Conservation (phyloP, 2,329 filamentous ascomycete species). For the Chrysosporium queenslandicum region DNA sequence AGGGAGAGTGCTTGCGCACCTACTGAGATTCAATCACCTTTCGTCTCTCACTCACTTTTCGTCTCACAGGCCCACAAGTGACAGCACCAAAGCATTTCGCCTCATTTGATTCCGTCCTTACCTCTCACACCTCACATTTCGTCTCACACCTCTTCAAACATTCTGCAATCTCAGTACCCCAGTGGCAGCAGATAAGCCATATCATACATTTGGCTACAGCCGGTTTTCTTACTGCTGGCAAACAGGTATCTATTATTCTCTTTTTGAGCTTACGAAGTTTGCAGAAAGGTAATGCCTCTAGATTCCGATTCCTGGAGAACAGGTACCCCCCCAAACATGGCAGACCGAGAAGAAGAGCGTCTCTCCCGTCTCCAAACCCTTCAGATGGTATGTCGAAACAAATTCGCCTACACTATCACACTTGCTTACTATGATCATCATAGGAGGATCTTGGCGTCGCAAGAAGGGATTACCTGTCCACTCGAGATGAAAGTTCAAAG, state of each 20-base stretch:
- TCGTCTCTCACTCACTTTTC: neutral
- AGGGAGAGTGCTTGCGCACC: too few relatives aligned
- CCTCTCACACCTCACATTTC: neutral
- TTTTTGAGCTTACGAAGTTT: neutral
- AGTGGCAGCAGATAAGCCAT: neutral
- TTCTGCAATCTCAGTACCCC: neutral
- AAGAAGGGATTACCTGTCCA: slow-evolving; percentile 31
- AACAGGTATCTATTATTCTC: too few relatives aligned
- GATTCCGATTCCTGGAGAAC: too few relatives aligned
- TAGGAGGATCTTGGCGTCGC: slow-evolving; percentile 33
- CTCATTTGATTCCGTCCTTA: too few relatives aligned
- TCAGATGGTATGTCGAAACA: slow-evolving; percentile 23
- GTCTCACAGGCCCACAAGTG: neutral
- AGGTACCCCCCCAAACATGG: too few relatives aligned
- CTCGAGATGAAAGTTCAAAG: slow-evolving; percentile 21
- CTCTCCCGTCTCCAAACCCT: slow-evolving; percentile 22
- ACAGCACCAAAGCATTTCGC: too few relatives aligned
- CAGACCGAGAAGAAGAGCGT: slow-evolving; percentile 12
- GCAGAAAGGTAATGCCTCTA: neutral
- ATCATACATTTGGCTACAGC: neutral
- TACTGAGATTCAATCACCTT: neutral
- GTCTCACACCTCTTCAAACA: neutral
- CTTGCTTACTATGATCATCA: neutral
- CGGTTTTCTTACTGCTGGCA: neutral
- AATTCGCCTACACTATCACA: neutral